Percentiles rank a stretch among this genome's conserved stretches.
These are phyloP conservation scores for Thalassiosira hispida DNA, from an alignment of 352 stramenopile species.

Conservation along the genomic window DNA sequence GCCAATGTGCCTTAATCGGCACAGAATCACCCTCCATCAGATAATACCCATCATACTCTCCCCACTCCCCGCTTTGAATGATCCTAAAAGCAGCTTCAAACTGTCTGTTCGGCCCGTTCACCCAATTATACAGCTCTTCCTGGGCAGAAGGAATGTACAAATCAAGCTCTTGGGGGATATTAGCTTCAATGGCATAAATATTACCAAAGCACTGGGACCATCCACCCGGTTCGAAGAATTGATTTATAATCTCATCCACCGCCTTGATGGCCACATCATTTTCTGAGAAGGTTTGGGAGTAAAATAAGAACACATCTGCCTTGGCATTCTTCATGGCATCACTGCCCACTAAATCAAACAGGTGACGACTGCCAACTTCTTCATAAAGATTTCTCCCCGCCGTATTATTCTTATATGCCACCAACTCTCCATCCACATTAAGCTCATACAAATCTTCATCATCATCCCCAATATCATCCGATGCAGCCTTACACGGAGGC, in stretches of 20 bases:
- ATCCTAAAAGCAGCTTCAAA: conserved; percentile 70
- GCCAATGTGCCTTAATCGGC: conserved; percentile 67
- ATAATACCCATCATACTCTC: conserved; percentile 73
- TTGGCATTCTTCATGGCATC: conserved; percentile 51
- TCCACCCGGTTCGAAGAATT: conserved; percentile 66
- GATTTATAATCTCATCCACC: conserved; percentile 66
- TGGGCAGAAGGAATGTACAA: conserved; percentile 61
- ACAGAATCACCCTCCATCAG: conserved; percentile 79
- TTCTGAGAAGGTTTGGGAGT: conserved; percentile 69
- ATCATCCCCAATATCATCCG: conserved; percentile 55
- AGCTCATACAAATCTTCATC: conserved; percentile 39
- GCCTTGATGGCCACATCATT: conserved; percentile 59
- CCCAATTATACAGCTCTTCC: conserved; percentile 66
- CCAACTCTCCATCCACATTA: conserved; percentile 23
- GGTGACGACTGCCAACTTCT: conserved; percentile 1
- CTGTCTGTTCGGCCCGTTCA: conserved; percentile 75
- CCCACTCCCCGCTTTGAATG: conserved; percentile 67
- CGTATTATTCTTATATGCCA: conserved; percentile 20
- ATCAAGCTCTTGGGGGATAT: conserved; percentile 64
- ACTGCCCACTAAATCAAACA: conserved; percentile 39
- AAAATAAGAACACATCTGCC: conserved; percentile 75
- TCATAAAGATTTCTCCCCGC: conserved; percentile 13
- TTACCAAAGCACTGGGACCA: conserved; percentile 72
- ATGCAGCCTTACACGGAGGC: conserved; percentile 58
- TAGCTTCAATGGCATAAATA: conserved; percentile 68